Evolutionary conservation across 345 rosid genomes (phyloP), one percentile per base, ranked within the genome.

Genomic region (Noccaea caerulescens): DNA sequence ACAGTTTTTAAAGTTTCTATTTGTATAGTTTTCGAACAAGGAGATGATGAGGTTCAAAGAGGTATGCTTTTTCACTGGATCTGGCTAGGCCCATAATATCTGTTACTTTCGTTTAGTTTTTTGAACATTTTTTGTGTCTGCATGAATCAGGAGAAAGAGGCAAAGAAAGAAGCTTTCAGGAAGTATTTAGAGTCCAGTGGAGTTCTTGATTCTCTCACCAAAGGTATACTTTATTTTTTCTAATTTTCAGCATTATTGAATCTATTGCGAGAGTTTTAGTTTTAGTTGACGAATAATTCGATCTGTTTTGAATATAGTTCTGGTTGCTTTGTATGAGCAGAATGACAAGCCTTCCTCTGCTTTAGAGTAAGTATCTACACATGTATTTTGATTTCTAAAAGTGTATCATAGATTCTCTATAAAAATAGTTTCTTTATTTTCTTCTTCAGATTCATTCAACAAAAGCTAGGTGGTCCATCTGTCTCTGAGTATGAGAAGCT

Each of bases 321-420:
- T 93, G 69, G 96, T 89, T 71, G 76, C 92, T 30, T 79, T 91
- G 56, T 93, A 91, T 77, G 98, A 93, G 83, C 91, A 93, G 72
- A 84, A 87, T 78, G 97, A 91, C 76, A 89, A 89, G 72, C 98
- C 96, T 66, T 85, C 91, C 39, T 91, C 97, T 54, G 96, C 95
- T 57, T 77, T 84, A 58, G 98, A 93, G 96, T 91, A 80, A 83
- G 98, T 89, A 56, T 62, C 54, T 68, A 5, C 12, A 47, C 58
- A 45, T 23, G 0, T 54, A 2, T n/a, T 43, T 42, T 41, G 6
- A 33, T 71, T 20, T 71, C 5, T 23, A n/a, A 32, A n/a, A 55
- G 6, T 16, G 18, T 69, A 23, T 38, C 9, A 0, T 39, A 25
- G 33, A 63, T 47, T 47, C 33, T 54, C 5, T 30, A 10, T 4